phyloP scores from a whole-genome alignment of 306 rosid species.

The Quercus engelmannii region DNA sequence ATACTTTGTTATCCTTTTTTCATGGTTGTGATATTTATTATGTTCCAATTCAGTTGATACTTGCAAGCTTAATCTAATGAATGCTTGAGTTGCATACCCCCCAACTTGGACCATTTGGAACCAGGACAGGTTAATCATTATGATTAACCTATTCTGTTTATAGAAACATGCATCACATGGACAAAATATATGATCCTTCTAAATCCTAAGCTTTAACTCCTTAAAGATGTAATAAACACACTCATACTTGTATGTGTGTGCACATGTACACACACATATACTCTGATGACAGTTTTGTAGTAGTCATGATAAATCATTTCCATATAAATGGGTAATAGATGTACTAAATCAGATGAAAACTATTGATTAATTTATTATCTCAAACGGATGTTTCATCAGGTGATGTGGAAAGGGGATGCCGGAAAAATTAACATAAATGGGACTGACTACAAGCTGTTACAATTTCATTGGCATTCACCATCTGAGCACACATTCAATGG shows the following conservation, averaged over 20 bases:
- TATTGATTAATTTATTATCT: not conserved
- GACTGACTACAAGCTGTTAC: slow-evolving; percentile 41
- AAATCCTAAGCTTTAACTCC: not conserved
- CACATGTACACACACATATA: not conserved
- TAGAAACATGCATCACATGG: not conserved
- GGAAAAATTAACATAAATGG: slow-evolving; percentile 61
- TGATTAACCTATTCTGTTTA: not conserved
- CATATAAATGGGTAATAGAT: not conserved
- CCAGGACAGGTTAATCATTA: not conserved
- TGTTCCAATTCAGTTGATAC: not conserved
- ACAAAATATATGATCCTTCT: not conserved
- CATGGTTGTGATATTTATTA: not conserved
- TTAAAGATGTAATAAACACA: not conserved
- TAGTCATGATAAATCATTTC: too few relatives aligned
- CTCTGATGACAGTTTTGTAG: not conserved
- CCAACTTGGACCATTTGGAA: not conserved
- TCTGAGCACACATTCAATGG: slow-evolving; percentile 77
- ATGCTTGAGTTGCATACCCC: not conserved
- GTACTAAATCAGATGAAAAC: not conserved
- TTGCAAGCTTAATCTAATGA: not conserved
- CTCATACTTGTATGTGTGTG: not conserved
- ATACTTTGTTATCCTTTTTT: not conserved
- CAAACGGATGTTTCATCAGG: slow-evolving; percentile 30
- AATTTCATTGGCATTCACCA: slow-evolving; percentile 87
- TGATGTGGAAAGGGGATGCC: slow-evolving; percentile 59